Evolutionary conservation across 176 grass and related monocot species (phyloP), one percentile per base, ranked within the genome.

Genomic region (bread wheat (Triticum aestivum)): DNA sequence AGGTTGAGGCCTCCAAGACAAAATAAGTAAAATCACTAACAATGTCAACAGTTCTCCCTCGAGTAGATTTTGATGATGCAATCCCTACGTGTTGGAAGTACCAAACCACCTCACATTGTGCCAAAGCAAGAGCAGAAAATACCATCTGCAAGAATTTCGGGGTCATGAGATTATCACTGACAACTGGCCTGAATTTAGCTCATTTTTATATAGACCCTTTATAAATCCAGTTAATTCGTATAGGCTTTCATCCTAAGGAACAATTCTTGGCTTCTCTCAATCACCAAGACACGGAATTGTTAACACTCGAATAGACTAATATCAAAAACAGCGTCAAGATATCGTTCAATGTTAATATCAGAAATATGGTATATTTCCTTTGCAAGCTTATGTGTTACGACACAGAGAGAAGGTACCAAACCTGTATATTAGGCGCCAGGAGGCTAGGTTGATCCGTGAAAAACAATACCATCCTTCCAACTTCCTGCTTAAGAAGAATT

Each of bases 381-480:
- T 63, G 65, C 33, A 47, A 58, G 4, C 30, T 11, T 58, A 70
- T 77, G 29, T 56, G 49, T 80, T 90, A 64, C 18, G 11, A 66
- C 17, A 91, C 65, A 56, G 32, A 84, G 65, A 90, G 5, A 74
- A 80, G 47, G 34, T 32, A 91, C 11, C 44, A 51, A 87, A 98
- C 96, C 93, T 98, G 96, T 69, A 98, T 95, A 89, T 98, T 98
- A 37, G 96, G 96, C 17, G 96, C 96, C 61, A 98, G 80, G 73
- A 98, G 91, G 89, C 96, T 98, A 89, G 96, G 96, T 88, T 98
- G 96, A 87, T 98, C 96, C 59, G 93, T 91, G 67, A 98, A 98
- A 91, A 98, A 98, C 45, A 96, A 89, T 88, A 98, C 96, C 96
- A 98, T 98, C 66, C 96, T 88, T 86, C 91, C 91, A 91, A 98